phyloP scores from a whole-genome alignment of 352 stramenopile species.

The Globisporangium irregulare region DNA sequence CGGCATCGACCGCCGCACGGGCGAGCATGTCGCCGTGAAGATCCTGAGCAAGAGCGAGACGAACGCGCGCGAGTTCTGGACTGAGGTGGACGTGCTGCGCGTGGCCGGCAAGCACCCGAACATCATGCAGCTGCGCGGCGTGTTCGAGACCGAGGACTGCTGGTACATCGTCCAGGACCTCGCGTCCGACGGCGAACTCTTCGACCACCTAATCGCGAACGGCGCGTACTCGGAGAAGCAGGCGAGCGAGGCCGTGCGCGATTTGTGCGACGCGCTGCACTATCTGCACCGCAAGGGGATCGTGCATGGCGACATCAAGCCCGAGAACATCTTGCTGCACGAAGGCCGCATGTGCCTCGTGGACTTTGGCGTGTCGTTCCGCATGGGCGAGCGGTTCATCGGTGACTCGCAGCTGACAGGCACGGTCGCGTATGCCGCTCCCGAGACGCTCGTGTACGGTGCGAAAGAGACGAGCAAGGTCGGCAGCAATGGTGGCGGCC shows the following conservation, averaged over 20 bases:
- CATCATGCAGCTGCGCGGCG: constrained; percentile 72
- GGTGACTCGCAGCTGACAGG: constrained; percentile 71
- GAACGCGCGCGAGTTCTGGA: constrained; percentile 79
- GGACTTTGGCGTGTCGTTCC: constrained; percentile 85
- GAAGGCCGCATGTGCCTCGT: constrained; percentile 78
- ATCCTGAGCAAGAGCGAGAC: constrained; percentile 78
- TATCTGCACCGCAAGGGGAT: constrained; percentile 87
- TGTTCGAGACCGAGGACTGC: constrained; percentile 66
- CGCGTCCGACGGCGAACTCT: constrained; percentile 82
- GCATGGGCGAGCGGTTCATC: constrained; percentile 70
- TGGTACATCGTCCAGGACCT: constrained; percentile 87
- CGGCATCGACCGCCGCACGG: constrained; percentile 56
- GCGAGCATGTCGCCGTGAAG: constrained; percentile 75
- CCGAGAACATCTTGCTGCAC: constrained; percentile 83
- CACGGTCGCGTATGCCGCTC: constrained; percentile 72
- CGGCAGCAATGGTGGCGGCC: background rate
- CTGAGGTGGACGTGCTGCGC: constrained; percentile 73
- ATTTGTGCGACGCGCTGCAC: constrained; percentile 75
- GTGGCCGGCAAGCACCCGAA: constrained; percentile 72
- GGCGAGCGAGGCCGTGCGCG: constrained; percentile 60
- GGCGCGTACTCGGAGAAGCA: constrained; percentile 86
- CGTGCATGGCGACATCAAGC: constrained; percentile 88
- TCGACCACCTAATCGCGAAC: constrained; percentile 84
- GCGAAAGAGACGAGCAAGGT: constrained; percentile 20
- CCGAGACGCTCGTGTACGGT: constrained; percentile 62